Conservation (phyloP, 176 grass and related monocot genomes). For the Musa troglodytarum region DNA sequence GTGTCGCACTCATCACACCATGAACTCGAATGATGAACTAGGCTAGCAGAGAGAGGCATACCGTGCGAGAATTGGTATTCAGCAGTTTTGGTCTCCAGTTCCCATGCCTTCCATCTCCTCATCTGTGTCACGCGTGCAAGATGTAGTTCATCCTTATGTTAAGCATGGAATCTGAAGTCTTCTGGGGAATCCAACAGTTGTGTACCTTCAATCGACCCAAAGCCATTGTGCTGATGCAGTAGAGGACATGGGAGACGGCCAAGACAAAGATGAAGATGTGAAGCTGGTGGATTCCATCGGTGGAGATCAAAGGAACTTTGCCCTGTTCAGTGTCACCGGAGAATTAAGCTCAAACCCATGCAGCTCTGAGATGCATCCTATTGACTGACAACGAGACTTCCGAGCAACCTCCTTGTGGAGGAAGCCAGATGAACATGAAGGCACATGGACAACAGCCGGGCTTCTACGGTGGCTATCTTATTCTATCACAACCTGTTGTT, state of each 20-base stretch:
- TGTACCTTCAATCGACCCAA: slow-evolving; percentile 2
- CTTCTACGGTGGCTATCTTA: too few relatives aligned
- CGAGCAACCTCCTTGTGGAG: too few relatives aligned
- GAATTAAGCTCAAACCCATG: too few relatives aligned
- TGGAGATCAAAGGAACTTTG: slow-evolving; percentile 5
- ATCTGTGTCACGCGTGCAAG: neutral
- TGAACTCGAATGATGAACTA: too few relatives aligned
- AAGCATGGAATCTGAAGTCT: too few relatives aligned
- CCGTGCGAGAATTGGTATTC: slow-evolving; percentile 15
- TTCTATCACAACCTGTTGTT: too few relatives aligned
- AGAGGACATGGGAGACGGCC: slow-evolving; percentile 10
- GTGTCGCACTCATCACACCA: too few relatives aligned
- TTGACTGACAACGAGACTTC: too few relatives aligned
- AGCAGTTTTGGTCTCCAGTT: slow-evolving; percentile 5
- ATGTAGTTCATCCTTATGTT: too few relatives aligned
- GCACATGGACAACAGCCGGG: neutral
- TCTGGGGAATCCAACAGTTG: neutral
- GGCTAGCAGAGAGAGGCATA: neutral
- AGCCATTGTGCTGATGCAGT: slow-evolving; percentile 13
- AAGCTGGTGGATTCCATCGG: slow-evolving; percentile 1
- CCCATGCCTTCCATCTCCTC: slow-evolving; percentile 13
- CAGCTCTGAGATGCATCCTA: too few relatives aligned
- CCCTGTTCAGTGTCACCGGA: neutral
- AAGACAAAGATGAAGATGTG: slow-evolving; percentile 16
- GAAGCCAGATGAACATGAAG: neutral